Base-by-base conservation (phyloP, 192 early-diverging fungal genomes). In the Phycomyces nitens region DNA sequence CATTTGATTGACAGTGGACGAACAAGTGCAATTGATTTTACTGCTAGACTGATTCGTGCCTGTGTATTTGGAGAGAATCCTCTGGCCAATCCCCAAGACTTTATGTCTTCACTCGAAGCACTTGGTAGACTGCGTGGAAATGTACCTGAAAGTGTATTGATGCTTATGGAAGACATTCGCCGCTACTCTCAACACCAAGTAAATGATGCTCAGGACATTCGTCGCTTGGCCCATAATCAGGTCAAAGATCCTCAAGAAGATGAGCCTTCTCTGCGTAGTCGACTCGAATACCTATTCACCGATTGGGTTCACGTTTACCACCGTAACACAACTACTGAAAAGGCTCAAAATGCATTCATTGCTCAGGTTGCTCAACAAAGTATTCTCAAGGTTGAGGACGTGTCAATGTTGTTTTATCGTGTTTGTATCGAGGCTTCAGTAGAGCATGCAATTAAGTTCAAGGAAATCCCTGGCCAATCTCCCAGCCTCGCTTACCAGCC, bases 351-450 rank as follows among this genome's bases (percentile, higher is more conserved):
- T 16, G 75, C 75, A 1, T 93, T 87, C 65, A 78, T 92, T 49
- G 72, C 72, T 18, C 71, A 73, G 38, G 34, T 73, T 21, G 52
- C 71, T 11, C 71, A 73, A 16, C 71, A 67, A 41, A 40, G 53
- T 40, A 86, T 92, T 4, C 77, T 95, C 34, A 82, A 88, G 62
- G 86, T 82, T 23, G 88, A 93, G 20, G 83, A 87, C 29, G 83
- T 88, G 2, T 88, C 88, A 0, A 89, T 93, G 3, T 72, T 92
- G 62, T 99, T 99, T 74, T 96, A 96, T 80, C 82, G 94, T 8
- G 84, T 92, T 8, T 92, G 91, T 73, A 89, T 90, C 0, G 94
- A 97, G 71, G 81, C 91, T 22, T 86, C 88, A 27, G 80, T 97
- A 18, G 86, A 96, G 20, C 80, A 82, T 57, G 92, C 87, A 29